Base-by-base conservation (phyloP, 1,284 basidiomycete species). In the Cerioporus squamosus region DNA sequence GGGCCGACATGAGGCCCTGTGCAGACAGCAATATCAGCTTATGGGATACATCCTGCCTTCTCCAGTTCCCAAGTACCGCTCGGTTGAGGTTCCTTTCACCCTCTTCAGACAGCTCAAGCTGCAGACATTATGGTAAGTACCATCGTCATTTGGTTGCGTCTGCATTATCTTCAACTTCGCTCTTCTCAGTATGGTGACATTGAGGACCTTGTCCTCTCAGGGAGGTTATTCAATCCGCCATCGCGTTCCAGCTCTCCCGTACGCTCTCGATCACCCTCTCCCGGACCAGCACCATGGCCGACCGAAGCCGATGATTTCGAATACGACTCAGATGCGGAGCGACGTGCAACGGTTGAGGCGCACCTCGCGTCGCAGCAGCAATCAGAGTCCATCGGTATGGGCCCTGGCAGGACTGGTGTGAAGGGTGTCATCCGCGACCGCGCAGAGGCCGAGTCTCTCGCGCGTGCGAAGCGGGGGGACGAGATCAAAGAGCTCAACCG, bases 351-450 rank as follows among this genome's bases (percentile, higher is more conserved):
- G 2, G 60, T 71, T 7, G 62, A 71, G 51, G 64, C 65, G 4
- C 70, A 66, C 60, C 55, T 66, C 36, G 61, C 68, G n/a, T 64
- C 64, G 24, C 64, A 69, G 55, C 63, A 62, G 36, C 64, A 72
- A 57, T 70, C 74, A 47, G 70, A 74, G 53, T 84, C 84, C 12
- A 89, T 92, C 57, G 90, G 90, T n/a, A 89, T 93, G 88, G 90
- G 87, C 6, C 88, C 88, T 8, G 91, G 91, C 2, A 80, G 91
- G 23, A 93, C 91, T 4, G 91, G 91, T 26, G 91, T 93, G 50
- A 93, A 93, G 66, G 91, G 91, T 36, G 91, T 93, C 59, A 90
- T 93, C 58, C 82, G 90, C 26, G 91, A 93, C 72, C 79, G 84
- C 39, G 79, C 86, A 58, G 91, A 93, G 68, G 88, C 88, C 2